These are phyloP conservation scores for Phytomonas francai DNA, from an alignment of 208 protist species.

Conservation along the genomic window DNA sequence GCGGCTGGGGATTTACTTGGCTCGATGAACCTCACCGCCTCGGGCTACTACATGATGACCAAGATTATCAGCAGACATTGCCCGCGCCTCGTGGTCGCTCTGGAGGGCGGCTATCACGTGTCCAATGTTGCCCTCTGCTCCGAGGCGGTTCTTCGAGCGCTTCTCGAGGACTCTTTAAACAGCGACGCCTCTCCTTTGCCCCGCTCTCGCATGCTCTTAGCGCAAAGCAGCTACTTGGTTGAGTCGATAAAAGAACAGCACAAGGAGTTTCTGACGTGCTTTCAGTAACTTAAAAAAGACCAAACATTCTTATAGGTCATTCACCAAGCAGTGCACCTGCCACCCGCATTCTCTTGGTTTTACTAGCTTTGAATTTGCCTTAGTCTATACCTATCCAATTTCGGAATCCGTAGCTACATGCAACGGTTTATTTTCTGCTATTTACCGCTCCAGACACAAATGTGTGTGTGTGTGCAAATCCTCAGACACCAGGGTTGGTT, in stretches of 20 bases:
- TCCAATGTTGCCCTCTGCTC: slow-evolving; percentile 70
- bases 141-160: slow-evolving; percentile 71
- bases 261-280: slow-evolving; percentile 19
- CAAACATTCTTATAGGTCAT: no score
- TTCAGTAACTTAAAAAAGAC: no score
- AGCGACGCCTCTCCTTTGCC: slow-evolving; percentile 20
- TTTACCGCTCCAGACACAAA: neutral
- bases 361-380: neutral
- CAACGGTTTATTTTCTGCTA: neutral
- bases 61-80: slow-evolving; percentile 32
- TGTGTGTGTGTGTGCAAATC: no score
- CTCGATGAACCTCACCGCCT: slow-evolving; percentile 66
- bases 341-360: neutral
- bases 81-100: slow-evolving; percentile 56
- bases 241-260: slow-evolving; percentile 27
- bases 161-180: slow-evolving; percentile 33
- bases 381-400: neutral
- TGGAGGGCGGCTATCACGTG: slow-evolving; percentile 91
- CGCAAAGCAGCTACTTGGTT: slow-evolving; percentile 24
- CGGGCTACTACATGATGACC: slow-evolving; percentile 80
- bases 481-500: neutral
- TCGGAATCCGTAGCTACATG: neutral
- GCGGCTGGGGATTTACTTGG: slow-evolving; percentile 91
- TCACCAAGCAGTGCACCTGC: no score
- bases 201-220: slow-evolving; percentile 44